Conservation (phyloP, 1,284 basidiomycete genomes). For the Cryptococcus sp. region DNA sequence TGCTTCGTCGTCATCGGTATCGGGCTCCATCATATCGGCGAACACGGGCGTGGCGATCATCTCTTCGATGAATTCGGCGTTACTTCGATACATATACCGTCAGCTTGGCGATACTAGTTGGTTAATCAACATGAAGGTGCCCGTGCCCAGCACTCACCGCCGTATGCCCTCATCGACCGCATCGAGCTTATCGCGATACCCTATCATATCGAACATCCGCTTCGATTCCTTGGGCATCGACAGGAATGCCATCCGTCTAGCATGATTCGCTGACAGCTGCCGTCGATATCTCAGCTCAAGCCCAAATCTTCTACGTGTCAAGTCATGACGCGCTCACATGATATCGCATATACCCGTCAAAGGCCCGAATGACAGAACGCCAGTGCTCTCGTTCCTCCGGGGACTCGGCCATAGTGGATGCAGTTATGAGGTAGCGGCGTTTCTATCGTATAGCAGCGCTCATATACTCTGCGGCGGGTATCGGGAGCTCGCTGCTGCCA, state of each 20-base stretch:
- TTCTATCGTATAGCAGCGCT: too few species aligned
- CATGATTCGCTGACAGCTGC: conserved; percentile 52
- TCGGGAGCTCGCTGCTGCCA: too few species aligned
- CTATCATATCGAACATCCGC: conserved; percentile 41
- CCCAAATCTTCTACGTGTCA: background rate
- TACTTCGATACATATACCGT: conserved; percentile 25
- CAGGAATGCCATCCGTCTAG: conserved; percentile 48
- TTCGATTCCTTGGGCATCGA: conserved; percentile 43
- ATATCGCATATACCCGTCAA: conserved; percentile 53
- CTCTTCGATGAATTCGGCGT: conserved; percentile 52
- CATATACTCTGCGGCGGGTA: too few species aligned
- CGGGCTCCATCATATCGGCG: conserved; percentile 39
- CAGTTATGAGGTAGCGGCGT: too few species aligned
- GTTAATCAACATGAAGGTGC: too few species aligned
- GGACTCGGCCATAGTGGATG: conserved; percentile 26
- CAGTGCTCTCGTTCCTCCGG: conserved; percentile 48
- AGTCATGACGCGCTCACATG: conserved; percentile 37
- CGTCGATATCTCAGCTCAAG: background rate
- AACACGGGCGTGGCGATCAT: conserved; percentile 51
- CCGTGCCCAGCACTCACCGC: conserved; percentile 27
- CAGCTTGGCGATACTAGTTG: background rate
- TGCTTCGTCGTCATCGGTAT: background rate
- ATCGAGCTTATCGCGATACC: conserved; percentile 52
- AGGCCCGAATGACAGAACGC: conserved; percentile 43
- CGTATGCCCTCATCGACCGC: conserved; percentile 54